Evolutionary conservation across 129 eudicot genomes (phyloP).

Genomic region (Helichrysum umbraculigerum): DNA sequence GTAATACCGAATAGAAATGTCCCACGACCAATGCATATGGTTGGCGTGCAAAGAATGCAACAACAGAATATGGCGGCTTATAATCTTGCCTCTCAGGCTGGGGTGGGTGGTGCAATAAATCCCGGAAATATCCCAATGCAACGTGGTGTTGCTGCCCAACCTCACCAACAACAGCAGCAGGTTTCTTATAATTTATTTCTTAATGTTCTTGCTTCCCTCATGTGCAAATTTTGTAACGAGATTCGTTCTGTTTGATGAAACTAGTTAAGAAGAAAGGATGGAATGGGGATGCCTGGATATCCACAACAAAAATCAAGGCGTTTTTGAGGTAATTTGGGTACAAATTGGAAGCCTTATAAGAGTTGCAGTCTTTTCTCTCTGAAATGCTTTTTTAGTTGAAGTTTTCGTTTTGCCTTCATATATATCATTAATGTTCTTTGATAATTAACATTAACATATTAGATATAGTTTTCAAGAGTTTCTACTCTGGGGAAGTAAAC

Average conservation of each 20-base stretch:
- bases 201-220: constrained; percentile 1
- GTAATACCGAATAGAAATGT: constrained; percentile 61
- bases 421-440: no score
- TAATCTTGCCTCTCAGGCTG: constrained; percentile 83
- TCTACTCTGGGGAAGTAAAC: no score
- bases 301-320: constrained; percentile 93
- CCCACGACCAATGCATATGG: constrained; percentile 81
- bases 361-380: neutral
- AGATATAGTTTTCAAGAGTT: no score
- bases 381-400: no score
- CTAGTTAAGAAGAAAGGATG: constrained; percentile 89
- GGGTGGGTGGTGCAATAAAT: constrained; percentile 79
- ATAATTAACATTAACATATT: no score
- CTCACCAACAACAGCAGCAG: constrained; percentile 78
- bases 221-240: neutral
- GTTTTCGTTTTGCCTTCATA: no score
- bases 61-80: constrained; percentile 80
- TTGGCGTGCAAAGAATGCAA: constrained; percentile 84
- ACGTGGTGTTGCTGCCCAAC: constrained; percentile 83
- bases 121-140: constrained; percentile 89
- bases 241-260: neutral
- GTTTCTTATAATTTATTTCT: constrained; percentile 14
- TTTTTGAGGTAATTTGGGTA: constrained; percentile 59
- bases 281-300: constrained; percentile 90
- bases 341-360: neutral